These are phyloP conservation scores for Pulicaria dysenterica DNA, from an alignment of 129 eudicot species.

Conservation along the genomic window DNA sequence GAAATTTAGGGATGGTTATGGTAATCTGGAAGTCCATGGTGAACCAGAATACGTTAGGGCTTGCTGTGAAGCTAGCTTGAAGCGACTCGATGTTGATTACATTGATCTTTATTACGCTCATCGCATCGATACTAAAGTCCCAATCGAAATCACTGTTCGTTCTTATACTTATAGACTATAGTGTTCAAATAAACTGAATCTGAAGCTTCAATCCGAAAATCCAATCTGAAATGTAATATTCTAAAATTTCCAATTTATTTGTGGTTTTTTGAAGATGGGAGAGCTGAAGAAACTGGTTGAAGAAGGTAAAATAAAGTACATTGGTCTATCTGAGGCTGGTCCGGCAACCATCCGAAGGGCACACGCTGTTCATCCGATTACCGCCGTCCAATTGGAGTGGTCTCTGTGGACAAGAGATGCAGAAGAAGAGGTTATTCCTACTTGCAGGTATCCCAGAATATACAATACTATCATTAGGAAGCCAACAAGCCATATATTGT, in stretches of 20 bases:
- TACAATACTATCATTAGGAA: neutral
- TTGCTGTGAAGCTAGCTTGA: slow-evolving; percentile 61
- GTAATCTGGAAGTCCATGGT: slow-evolving; percentile 27
- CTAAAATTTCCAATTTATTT: no score
- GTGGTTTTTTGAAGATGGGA: slow-evolving; percentile 54
- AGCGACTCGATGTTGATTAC: slow-evolving; percentile 59
- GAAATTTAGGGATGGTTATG: neutral
- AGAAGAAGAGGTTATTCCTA: slow-evolving; percentile 62
- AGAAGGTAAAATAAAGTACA: slow-evolving; percentile 62
- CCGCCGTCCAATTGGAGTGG: slow-evolving; percentile 73
- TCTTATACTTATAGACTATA: neutral
- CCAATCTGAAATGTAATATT: no score
- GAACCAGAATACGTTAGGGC: slow-evolving; percentile 57
- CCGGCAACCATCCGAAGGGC: slow-evolving; percentile 67
- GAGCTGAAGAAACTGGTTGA: slow-evolving; percentile 69
- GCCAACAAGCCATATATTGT: neutral
- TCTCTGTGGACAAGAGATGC: slow-evolving; percentile 70
- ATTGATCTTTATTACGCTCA: slow-evolving; percentile 60
- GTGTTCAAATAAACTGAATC: no score
- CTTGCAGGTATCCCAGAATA: slow-evolving; percentile 53
- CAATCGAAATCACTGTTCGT: slow-evolving; percentile 58
- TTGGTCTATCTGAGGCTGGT: slow-evolving; percentile 67
- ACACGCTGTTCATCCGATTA: slow-evolving; percentile 65
- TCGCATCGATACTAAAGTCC: slow-evolving; percentile 47
- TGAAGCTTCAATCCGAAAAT: no score